Conservation (phyloP, 208 protist species). For the Acanthamoeba lenticulata region DNA sequence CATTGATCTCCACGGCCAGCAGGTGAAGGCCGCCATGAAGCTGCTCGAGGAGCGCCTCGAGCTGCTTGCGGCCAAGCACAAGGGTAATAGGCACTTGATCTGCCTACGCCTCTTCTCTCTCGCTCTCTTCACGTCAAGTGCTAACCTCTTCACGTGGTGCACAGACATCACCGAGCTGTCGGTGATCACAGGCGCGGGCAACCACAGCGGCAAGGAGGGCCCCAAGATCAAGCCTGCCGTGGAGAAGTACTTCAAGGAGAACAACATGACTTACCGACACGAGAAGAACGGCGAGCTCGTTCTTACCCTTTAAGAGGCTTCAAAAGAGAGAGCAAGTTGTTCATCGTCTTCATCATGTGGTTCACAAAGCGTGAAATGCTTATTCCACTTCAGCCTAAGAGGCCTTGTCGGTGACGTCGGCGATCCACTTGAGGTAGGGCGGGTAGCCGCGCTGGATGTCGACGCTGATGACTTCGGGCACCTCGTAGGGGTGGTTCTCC, state of each 20-base stretch:
- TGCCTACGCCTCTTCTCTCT: no score
- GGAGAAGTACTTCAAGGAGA: slow-evolving; percentile 58
- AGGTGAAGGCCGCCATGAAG: slow-evolving; percentile 23
- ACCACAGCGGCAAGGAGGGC: slow-evolving; percentile 67
- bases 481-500: slow-evolving; percentile 9
- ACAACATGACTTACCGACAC: slow-evolving; percentile 49
- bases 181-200: slow-evolving; percentile 63
- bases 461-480: slow-evolving; percentile 36
- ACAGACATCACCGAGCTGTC: slow-evolving; percentile 55
- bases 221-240: slow-evolving; percentile 67
- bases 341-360: neutral
- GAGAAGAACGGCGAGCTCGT: slow-evolving; percentile 56
- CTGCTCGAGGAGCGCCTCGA: slow-evolving; percentile 23
- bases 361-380: neutral
- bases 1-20: slow-evolving; percentile 52
- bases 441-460: neutral
- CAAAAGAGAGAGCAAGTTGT: no score
- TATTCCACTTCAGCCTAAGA: neutral
- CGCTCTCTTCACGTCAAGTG: no score
- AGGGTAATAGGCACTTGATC: neutral
- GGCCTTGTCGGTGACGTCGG: neutral
- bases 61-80: neutral
- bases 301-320: neutral
- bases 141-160: neutral
- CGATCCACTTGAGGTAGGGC: slow-evolving; percentile 35